These are phyloP conservation scores for Cryptococcus amylolentus DNA, from an alignment of 1,284 basidiomycete genomes.

Conservation along the genomic window DNA sequence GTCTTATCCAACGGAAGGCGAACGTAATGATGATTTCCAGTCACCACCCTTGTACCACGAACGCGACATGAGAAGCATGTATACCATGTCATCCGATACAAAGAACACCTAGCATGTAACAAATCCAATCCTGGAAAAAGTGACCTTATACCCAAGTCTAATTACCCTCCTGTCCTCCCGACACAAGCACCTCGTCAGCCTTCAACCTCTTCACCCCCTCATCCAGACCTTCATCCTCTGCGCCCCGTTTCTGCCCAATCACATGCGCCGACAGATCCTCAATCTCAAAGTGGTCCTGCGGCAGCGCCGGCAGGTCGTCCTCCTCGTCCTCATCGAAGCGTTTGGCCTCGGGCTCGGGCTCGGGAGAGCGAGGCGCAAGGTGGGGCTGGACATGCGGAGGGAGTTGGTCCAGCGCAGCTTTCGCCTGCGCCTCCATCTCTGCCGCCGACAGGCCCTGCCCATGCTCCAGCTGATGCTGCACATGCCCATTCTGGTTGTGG, in stretches of 20 bases:
- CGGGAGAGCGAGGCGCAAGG: neutral
- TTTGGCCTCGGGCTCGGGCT: neutral
- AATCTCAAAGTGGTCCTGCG: neutral
- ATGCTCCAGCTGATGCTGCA: neutral
- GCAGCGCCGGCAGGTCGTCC: neutral
- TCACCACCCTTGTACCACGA: too few species aligned
- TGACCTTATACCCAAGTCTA: neutral
- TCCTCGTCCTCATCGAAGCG: neutral
- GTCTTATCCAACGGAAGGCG: too few species aligned
- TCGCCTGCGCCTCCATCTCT: neutral
- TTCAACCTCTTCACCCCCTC: constrained; percentile 4
- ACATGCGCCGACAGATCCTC: neutral
- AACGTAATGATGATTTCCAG: too few species aligned
- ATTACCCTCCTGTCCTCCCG: neutral
- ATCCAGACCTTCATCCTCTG: neutral
- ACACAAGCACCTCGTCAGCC: neutral
- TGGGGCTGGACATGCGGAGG: neutral
- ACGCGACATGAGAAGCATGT: too few species aligned
- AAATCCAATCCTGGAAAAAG: neutral
- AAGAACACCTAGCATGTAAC: too few species aligned
- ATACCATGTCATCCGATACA: too few species aligned
- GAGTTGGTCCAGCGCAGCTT: neutral
- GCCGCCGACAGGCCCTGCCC: neutral
- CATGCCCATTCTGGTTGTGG: neutral
- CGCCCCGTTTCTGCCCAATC: constrained; percentile 5